Evolutionary conservation across 805 yeast species (phyloP), one percentile per base, ranked within the genome.

Genomic region (Zygosaccharomyces lentus): DNA sequence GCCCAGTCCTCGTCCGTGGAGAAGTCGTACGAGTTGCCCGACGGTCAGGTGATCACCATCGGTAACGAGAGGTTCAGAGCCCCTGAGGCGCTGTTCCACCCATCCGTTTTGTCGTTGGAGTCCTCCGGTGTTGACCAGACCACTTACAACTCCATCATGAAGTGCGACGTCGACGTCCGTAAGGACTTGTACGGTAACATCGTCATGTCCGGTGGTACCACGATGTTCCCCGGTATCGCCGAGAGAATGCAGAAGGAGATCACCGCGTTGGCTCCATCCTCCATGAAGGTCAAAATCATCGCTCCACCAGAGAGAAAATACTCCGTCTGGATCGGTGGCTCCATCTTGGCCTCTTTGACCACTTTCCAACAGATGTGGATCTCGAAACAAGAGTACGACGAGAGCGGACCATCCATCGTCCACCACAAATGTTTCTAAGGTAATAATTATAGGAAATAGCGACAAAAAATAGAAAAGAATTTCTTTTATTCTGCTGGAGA

Each of bases 291-390:
- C 70, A 93, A 93, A 86, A 90, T 93, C 71, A 86, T 86, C 71
- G 99, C 99, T 71, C 96, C 98, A 62, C 98, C 98, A 61, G 99
- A 93, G 78, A 85, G 99, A 77, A 93, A 93, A 77, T 93, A 87
- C 86, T 87, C 96, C 67, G 96, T 90, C 78, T 93, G 99, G 99
- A 93, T 93, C 60, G 99, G 99, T 82, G 99, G 99, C 79, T 93
- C 98, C 64, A 93, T 93, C 69, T 84, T 93, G 75, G 96, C 99
- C 60, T 89, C 97, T 51, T 84, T 93, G 73, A 87, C 96, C 55
- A 93, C 99, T 73, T 93, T 93, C 97, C 98, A 93, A 82, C 98
- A 93, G 79, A 91, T 93, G 98, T 93, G 99, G 99, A 89, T 93
- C 87, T 90, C 98, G 71, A 93, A 93, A 84, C 98, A 93, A 81